A percentile compares a stretch with the other conserved stretches of the same genome.
Evolutionary conservation across 768 basidiomycete genomes (phyloP).

Genomic region (Solioccasus polychromus): DNA sequence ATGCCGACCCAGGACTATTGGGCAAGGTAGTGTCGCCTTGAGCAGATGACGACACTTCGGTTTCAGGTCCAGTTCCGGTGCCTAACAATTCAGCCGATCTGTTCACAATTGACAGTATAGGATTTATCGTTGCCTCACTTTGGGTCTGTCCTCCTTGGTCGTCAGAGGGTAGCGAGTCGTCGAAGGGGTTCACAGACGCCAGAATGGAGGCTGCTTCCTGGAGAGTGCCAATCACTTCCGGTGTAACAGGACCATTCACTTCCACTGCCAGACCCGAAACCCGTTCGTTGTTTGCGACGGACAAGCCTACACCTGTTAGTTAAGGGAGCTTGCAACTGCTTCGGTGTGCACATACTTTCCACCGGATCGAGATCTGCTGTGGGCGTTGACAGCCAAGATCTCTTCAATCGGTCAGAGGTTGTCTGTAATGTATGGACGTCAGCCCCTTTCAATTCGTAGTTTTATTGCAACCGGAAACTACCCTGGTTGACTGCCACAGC

Average conservation of each 20-base stretch:
- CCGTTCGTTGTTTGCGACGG: neutral
- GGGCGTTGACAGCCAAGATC: neutral
- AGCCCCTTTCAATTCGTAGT: neutral
- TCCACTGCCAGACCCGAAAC: neutral
- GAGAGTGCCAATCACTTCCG: neutral
- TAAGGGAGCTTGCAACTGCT: neutral
- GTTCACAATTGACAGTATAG: too few species aligned
- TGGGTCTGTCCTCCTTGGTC: neutral
- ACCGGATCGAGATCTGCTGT: neutral
- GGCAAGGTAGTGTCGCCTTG: slow-evolving; percentile 1
- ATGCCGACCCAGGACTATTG: neutral
- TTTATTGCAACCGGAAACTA: neutral
- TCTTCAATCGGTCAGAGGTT: slow-evolving; percentile 7
- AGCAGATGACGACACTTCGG: neutral
- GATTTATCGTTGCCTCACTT: neutral
- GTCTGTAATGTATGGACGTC: too few species aligned
- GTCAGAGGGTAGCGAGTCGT: neutral
- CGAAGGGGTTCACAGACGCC: neutral
- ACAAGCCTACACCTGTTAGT: neutral
- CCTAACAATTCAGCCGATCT: neutral
- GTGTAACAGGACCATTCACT: neutral
- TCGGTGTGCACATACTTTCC: neutral
- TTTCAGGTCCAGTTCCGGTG: neutral
- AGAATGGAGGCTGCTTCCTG: neutral
- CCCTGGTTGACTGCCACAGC: slow-evolving; percentile 2